Evolutionary conservation across 306 rosid genomes (phyloP).

Genomic region (Pueraria montana): DNA sequence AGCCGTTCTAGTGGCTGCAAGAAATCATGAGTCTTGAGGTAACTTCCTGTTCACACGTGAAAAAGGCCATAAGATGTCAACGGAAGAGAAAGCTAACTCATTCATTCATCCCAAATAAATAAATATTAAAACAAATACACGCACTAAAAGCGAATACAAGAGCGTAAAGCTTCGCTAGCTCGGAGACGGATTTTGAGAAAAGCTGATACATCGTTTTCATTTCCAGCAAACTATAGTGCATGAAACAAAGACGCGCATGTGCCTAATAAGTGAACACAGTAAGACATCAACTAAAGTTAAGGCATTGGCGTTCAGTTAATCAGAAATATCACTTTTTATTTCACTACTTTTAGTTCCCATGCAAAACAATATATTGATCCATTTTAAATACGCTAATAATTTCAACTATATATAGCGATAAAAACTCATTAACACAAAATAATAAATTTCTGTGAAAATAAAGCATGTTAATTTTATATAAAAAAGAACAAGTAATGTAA

Average conservation of each 20-base stretch:
- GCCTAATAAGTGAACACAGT: neutral
- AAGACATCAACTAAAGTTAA: neutral
- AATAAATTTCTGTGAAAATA: neutral
- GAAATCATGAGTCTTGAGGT: conserved; percentile 92
- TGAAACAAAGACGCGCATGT: conserved; percentile 13
- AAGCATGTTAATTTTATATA: neutral
- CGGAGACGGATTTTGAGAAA: conserved; percentile 18
- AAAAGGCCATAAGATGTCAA: conserved; percentile 37
- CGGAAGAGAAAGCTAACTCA: conserved; percentile 14
- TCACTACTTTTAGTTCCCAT: neutral
- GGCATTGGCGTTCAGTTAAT: neutral
- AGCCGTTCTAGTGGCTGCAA: conserved; percentile 83
- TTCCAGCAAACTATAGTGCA: conserved; percentile 30
- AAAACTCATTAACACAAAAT: neutral
- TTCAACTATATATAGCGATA: neutral
- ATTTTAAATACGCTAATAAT: neutral
- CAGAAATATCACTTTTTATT: neutral
- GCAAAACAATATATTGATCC: neutral
- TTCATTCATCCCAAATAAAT: neutral
- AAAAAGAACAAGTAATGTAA: neutral
- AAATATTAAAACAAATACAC: neutral
- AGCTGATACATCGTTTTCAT: conserved; percentile 42
- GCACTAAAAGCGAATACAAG: neutral
- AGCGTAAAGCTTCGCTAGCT: conserved; percentile 16
- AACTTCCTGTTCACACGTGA: conserved; percentile 66